A percentile compares a stretch with the other conserved stretches of the same genome.
These are phyloP conservation scores for Luzula sylvatica DNA, from an alignment of 176 grass and related monocot genomes.

Conservation along the genomic window DNA sequence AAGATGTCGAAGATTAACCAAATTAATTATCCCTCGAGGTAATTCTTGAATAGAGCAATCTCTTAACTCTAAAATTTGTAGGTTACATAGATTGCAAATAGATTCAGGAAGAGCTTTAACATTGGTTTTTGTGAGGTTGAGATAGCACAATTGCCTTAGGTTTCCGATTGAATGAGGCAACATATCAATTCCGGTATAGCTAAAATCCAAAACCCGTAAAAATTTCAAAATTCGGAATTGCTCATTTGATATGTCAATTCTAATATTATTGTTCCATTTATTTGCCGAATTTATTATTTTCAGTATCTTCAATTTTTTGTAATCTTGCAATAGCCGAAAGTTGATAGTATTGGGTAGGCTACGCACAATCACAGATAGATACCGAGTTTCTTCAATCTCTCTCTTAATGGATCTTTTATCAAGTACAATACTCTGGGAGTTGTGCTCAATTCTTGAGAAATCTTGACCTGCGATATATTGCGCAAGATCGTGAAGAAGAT, in stretches of 20 bases:
- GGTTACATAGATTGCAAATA: constrained; percentile 8
- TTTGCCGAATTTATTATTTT: constrained; percentile 8
- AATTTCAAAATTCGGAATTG: constrained; percentile 2
- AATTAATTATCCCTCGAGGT: not conserved
- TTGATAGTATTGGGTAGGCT: not conserved
- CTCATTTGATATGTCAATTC: not conserved
- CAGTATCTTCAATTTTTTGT: not conserved
- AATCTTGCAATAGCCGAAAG: not conserved
- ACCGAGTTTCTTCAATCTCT: too few species aligned
- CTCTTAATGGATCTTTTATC: not conserved
- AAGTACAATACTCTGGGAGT: not conserved
- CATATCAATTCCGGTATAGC: not conserved
- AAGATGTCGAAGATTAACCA: constrained; percentile 8
- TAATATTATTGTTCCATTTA: not conserved
- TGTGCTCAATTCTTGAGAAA: not conserved
- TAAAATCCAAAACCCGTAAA: constrained; percentile 14
- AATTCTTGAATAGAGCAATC: not conserved
- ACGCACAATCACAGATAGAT: constrained; percentile 8
- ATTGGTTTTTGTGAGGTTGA: not conserved
- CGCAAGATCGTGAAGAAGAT: constrained; percentile 19
- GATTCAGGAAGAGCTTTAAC: constrained; percentile 15
- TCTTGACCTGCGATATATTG: not conserved
- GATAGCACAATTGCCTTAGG: constrained; percentile 17
- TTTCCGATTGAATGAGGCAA: constrained; percentile 1
- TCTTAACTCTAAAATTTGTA: constrained; percentile 7